Evolutionary conservation across 179 eudicot species (phyloP).

Genomic region (Beta lomatogona): DNA sequence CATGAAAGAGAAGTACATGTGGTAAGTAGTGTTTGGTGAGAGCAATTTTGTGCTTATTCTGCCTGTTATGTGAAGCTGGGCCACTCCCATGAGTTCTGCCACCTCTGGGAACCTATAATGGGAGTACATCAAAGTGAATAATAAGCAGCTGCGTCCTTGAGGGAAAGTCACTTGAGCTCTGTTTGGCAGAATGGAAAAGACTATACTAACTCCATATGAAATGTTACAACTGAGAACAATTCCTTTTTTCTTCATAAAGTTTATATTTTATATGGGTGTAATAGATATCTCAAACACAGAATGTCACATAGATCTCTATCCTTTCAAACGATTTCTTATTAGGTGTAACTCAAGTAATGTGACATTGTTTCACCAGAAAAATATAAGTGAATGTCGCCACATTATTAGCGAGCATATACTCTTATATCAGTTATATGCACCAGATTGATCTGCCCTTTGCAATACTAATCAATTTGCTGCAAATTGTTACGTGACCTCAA

Average conservation of each 20-base stretch:
- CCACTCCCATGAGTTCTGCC: constrained; percentile 33
- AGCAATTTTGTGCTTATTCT: constrained; percentile 32
- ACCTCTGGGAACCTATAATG: constrained; percentile 38
- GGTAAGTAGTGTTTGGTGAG: constrained; percentile 39
- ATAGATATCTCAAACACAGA: neutral
- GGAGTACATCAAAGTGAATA: neutral
- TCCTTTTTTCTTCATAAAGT: neutral
- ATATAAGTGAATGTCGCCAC: neutral
- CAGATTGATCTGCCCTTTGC: neutral
- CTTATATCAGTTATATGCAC: neutral
- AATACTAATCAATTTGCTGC: neutral
- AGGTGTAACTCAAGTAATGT: neutral
- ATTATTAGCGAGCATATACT: neutral
- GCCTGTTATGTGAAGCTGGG: constrained; percentile 33
- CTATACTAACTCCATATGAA: neutral
- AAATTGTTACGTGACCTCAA: neutral
- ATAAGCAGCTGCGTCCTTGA: constrained; percentile 1
- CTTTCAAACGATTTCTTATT: neutral
- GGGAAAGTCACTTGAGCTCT: neutral
- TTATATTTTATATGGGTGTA: neutral
- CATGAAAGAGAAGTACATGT: constrained; percentile 36
- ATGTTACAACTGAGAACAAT: neutral
- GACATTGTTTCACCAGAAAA: neutral
- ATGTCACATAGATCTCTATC: neutral
- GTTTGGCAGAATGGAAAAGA: neutral